phyloP scores from a whole-genome alignment of 2,329 filamentous ascomycete genomes.

The Dactylellina parvicollis region DNA sequence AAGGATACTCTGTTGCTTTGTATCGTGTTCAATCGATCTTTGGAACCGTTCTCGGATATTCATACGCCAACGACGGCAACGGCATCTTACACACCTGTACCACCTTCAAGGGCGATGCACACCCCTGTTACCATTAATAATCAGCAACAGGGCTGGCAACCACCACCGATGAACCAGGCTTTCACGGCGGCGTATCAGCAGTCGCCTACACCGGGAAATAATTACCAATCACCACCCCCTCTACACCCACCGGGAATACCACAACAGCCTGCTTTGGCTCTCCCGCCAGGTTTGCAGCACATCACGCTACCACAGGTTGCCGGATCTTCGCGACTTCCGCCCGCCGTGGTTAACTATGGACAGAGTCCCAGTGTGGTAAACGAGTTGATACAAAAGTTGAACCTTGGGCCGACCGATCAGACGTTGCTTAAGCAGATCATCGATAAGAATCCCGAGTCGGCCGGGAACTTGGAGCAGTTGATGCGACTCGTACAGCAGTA shows the following conservation, averaged over 20 bases:
- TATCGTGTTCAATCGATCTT: conserved; percentile 40
- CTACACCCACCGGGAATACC: too few relatives aligned
- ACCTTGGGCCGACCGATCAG: conserved; percentile 35
- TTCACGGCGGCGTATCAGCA: conserved; percentile 26
- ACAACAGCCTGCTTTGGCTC: too few relatives aligned
- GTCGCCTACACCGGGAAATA: conserved; percentile 18
- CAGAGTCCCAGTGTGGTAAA: conserved; percentile 25
- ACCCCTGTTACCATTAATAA: conserved; percentile 26
- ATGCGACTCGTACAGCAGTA: conserved; percentile 42
- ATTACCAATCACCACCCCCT: conserved; percentile 13
- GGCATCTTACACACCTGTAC: conserved; percentile 29
- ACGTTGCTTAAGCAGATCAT: conserved; percentile 43
- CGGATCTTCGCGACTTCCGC: too few relatives aligned
- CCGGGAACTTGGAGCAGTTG: conserved; percentile 36
- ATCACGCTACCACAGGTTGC: neutral
- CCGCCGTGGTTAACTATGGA: conserved; percentile 1
- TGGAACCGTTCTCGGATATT: conserved; percentile 42
- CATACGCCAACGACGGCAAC: conserved; percentile 33
- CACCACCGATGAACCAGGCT: conserved; percentile 11
- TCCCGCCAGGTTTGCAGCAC: conserved; percentile 26
- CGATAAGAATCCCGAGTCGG: conserved; percentile 37
- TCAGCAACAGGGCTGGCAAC: conserved; percentile 39
- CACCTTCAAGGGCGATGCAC: conserved; percentile 33
- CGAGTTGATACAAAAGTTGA: conserved; percentile 15
- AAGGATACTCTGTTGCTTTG: conserved; percentile 42